Base-by-base conservation (phyloP, 2,329 filamentous ascomycete species). In the Dryadomyces quercivorus region DNA sequence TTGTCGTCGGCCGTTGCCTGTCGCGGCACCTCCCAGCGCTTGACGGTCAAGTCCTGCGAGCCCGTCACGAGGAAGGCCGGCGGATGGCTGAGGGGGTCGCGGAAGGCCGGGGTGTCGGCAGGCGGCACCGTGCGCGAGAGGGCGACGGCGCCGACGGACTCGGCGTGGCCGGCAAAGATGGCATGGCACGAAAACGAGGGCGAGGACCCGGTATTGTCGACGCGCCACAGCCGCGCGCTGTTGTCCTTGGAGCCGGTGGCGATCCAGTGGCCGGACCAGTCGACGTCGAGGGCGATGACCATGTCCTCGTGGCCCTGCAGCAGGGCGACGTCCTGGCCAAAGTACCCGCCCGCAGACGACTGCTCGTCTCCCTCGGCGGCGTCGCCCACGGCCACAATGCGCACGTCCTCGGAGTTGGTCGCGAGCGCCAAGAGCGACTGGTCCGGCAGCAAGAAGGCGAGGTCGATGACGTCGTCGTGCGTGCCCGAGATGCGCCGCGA, bases 221-320 rank as follows among this genome's bases (percentile, higher is more conserved):
- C 74, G 53, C 86, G 79, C 93, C 93, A 98, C 40, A 98, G 71
- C 59, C 87, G 84, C 18, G 92, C 93, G 2, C 87, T 93, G 64
- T 97, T 98, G 67, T 98, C 93, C 70, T 98, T 98, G 21, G 93
- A 88, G 53, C 92, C 93, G 1, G 93, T 97, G 13, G 86, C 92
- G 43, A 98, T 80, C 93, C 93, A 98, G 66, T 93, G 84, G 0
- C 94, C 94, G 10, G 93, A 97, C 89, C 90, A 95, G 69, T 98
- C 93, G 2, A 89, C 84, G 65, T 96, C 91, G 44, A 98, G 74
- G 56, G 90, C 91, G 61, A 98, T 95, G 57, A 98, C 87, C 52
- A 98, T 96, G 61, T 98, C 93, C 51, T 91, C 84, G 62, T 98
- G 93, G 1, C 93, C 93, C 64, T 88, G 88, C 2, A 98, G 75